Percentiles rank a stretch among this genome's conserved stretches.
phyloP scores from a whole-genome alignment of 73 alveolate genomes.

The Symbiodinium natans region DNA sequence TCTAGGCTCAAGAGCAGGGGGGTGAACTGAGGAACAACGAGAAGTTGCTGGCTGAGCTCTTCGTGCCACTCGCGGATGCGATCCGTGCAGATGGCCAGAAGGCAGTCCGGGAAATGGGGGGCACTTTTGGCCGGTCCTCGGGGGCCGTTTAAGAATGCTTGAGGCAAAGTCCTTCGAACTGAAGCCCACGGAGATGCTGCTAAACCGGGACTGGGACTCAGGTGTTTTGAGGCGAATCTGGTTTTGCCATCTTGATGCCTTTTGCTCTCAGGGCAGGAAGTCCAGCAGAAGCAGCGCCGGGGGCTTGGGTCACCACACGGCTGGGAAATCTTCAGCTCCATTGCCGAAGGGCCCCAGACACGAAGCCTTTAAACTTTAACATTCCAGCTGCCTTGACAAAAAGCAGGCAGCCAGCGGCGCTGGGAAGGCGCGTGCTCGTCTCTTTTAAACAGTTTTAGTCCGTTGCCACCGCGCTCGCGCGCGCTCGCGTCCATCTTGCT shows the following conservation, averaged over 20 bases:
- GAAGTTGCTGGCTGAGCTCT: constrained; percentile 26
- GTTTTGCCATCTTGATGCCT: no score
- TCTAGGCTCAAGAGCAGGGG: not conserved
- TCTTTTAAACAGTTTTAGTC: no score
- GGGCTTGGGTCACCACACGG: not conserved
- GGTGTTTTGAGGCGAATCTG: not conserved
- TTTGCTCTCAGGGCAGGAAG: not conserved
- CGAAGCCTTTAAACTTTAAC: no score
- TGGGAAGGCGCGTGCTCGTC: no score
- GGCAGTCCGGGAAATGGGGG: not conserved
- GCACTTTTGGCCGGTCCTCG: not conserved
- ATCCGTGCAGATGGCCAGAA: not conserved
- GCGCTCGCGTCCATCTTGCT: no score
- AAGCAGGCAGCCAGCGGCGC: no score
- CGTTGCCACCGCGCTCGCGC: no score
- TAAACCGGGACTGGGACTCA: not conserved
- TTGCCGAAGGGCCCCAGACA: no score
- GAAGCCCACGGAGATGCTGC: not conserved
- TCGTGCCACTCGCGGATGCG: not conserved
- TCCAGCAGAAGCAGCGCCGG: not conserved
- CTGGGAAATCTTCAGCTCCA: no score
- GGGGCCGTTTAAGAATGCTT: not conserved
- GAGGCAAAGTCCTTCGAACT: not conserved
- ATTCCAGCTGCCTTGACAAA: no score
- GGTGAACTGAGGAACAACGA: not conserved